Conservation (phyloP, 2,329 filamentous ascomycete genomes). For the Fusarium clavum region DNA sequence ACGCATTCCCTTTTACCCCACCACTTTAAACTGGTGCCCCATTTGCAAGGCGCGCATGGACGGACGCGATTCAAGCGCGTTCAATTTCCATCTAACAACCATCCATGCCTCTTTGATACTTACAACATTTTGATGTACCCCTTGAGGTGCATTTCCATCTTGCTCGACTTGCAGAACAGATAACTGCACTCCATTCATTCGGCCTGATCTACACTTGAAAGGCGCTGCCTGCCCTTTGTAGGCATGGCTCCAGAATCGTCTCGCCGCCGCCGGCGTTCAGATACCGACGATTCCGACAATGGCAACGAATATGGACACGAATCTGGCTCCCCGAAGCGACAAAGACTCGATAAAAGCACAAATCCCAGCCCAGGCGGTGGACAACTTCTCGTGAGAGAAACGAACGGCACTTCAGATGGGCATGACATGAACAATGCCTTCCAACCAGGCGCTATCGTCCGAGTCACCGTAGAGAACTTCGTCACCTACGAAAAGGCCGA, state of each 20-base stretch:
- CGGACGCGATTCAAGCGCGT: slow-evolving; percentile 44
- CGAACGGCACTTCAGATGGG: slow-evolving; percentile 28
- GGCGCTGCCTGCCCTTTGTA: neutral
- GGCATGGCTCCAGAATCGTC: slow-evolving; percentile 48
- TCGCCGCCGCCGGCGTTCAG: slow-evolving; percentile 59
- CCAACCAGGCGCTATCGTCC: slow-evolving; percentile 86
- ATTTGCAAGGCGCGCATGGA: slow-evolving; percentile 36
- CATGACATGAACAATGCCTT: slow-evolving; percentile 52
- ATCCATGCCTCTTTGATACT: neutral
- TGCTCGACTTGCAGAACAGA: neutral
- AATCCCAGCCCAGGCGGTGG: slow-evolving; percentile 34
- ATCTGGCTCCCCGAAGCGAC: slow-evolving; percentile 52
- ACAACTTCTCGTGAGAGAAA: slow-evolving; percentile 16
- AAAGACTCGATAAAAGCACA: slow-evolving; percentile 46
- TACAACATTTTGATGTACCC: neutral
- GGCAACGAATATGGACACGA: slow-evolving; percentile 44
- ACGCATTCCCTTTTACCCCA: slow-evolving; percentile 24
- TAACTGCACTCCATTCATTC: neutral
- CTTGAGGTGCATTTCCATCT: neutral
- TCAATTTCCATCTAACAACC: slow-evolving; percentile 14
- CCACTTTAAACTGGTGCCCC: slow-evolving; percentile 43
- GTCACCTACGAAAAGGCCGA: slow-evolving; percentile 95
- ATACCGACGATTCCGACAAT: slow-evolving; percentile 56
- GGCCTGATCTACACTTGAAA: neutral
- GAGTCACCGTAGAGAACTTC: slow-evolving; percentile 88